These are phyloP conservation scores for Wickerhamomyces strasburgensis DNA, from an alignment of 805 yeast species.

Conservation along the genomic window DNA sequence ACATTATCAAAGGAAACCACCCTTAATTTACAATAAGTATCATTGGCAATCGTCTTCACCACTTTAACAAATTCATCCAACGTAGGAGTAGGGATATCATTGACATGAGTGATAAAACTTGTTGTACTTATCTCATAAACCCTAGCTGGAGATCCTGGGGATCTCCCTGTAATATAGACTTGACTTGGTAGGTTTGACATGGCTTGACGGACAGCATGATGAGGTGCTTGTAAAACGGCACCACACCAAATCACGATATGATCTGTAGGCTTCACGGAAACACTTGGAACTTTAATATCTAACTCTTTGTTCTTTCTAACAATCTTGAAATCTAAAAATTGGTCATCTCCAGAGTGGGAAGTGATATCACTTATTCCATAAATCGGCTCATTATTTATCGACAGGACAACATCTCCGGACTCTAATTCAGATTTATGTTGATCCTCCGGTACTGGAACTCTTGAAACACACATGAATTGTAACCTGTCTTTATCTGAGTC, in stretches of 20 bases:
- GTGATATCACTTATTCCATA: slow-evolving; percentile 56
- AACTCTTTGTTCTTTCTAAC: slow-evolving; percentile 67
- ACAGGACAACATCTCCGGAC: slow-evolving; percentile 73
- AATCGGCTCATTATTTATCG: slow-evolving; percentile 62
- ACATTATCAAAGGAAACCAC: slow-evolving; percentile 80
- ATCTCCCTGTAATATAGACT: slow-evolving; percentile 74
- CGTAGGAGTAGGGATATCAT: slow-evolving; percentile 68
- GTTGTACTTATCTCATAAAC: slow-evolving; percentile 77
- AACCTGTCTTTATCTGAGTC: slow-evolving; percentile 56
- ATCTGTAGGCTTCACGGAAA: slow-evolving; percentile 55
- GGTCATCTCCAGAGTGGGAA: slow-evolving; percentile 35
- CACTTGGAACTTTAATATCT: slow-evolving; percentile 59
- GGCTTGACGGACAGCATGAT: slow-evolving; percentile 84
- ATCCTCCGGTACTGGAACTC: slow-evolving; percentile 53
- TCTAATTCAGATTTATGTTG: slow-evolving; percentile 25
- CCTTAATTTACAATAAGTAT: slow-evolving; percentile 75
- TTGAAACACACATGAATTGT: slow-evolving; percentile 66
- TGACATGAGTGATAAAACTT: slow-evolving; percentile 84
- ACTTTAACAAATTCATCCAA: slow-evolving; percentile 61
- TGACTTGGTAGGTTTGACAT: slow-evolving; percentile 72
- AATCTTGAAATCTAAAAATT: slow-evolving; percentile 50
- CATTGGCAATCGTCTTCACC: slow-evolving; percentile 69
- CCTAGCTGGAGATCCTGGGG: slow-evolving; percentile 80
- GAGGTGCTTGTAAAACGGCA: slow-evolving; percentile 80
- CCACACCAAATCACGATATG: slow-evolving; percentile 81